phyloP scores from a whole-genome alignment of 2,329 filamentous ascomycete genomes.

The Colletotrichum sansevieriae region DNA sequence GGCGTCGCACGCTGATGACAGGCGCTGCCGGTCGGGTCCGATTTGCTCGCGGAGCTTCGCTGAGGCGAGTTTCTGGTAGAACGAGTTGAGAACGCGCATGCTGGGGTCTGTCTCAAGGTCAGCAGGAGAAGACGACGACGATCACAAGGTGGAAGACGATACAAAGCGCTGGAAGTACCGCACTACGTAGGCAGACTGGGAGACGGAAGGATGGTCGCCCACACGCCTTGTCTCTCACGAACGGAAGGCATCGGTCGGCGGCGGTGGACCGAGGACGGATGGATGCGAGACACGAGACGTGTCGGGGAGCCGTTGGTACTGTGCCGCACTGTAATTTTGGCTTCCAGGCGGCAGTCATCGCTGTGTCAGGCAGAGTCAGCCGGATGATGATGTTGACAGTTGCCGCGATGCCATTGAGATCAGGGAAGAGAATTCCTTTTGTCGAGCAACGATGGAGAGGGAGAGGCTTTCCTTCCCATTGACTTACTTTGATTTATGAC shows the following conservation, averaged over 20 bases:
- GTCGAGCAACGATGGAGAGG: too few species aligned
- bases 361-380: constrained; percentile 22
- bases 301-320: constrained; percentile 28
- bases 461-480: too few species aligned
- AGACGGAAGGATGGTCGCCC: constrained; percentile 12
- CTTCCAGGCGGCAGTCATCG: constrained; percentile 6
- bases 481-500: too few species aligned
- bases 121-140: background rate
- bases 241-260: constrained; percentile 32
- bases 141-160: background rate
- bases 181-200: background rate
- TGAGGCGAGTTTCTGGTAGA: background rate
- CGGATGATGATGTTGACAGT: background rate
- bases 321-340: constrained; percentile 29
- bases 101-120: background rate
- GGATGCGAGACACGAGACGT: constrained; percentile 40
- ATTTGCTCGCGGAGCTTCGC: constrained; percentile 2
- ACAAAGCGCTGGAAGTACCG: background rate
- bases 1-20: constrained; percentile 29
- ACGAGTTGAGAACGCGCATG: background rate
- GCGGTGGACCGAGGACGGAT: constrained; percentile 34
- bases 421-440: too few species aligned
- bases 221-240: constrained; percentile 16
- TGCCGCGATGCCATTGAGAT: too few species aligned
- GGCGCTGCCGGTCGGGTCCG: constrained; percentile 32